Base-by-base conservation (phyloP, 345 rosid species). In the Lepidium aucheri region DNA sequence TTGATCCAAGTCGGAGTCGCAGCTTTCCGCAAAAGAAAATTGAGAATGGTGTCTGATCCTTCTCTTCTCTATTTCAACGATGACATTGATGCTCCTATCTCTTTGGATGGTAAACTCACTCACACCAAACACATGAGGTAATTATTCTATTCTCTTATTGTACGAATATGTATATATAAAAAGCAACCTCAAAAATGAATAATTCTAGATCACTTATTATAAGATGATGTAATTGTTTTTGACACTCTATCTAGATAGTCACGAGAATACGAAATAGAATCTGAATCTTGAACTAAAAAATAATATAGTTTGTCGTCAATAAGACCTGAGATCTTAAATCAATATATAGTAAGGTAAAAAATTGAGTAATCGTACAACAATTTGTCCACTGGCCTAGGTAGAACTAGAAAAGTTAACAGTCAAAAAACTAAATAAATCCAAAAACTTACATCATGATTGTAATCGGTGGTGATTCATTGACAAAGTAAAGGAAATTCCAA, bases 11-110 rank as follows among this genome's bases (percentile, higher is more conserved):
- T 90, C 28, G 64, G 62, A 3, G 88, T 83, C 43, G 80, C 96
- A 1, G 90, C 97, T 0, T 82, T 74, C 32, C 81, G 70, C 71
- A 93, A 93, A 81, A 86, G 98, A 34, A 87, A 83, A 22, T 4
- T 88, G 28, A 4, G 1, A 3, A 61, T 73, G 81, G 76, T 79
- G 42, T 42, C 78, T 42, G 86, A 86, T 72, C 65, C 82, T 0
- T 51, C 20, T 14, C 38, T 76, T 68, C 42, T 89, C 46, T 90
- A 93, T 73, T 57, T 13, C 53, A 93, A 86, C 47, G 78, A 86
- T 20, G 85, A 90, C 60, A 81, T 90, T 24, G 98, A 93, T 65
- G 87, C 78, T 0, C 69, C 90, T 13, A 90, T 93, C 67, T 93
- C 97, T 11, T 15, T 81, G 11, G 90, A 46, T 33, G 97, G 94